Evolutionary conservation across 2,329 filamentous ascomycete species (phyloP).

Genomic region (Penicillium sp.): DNA sequence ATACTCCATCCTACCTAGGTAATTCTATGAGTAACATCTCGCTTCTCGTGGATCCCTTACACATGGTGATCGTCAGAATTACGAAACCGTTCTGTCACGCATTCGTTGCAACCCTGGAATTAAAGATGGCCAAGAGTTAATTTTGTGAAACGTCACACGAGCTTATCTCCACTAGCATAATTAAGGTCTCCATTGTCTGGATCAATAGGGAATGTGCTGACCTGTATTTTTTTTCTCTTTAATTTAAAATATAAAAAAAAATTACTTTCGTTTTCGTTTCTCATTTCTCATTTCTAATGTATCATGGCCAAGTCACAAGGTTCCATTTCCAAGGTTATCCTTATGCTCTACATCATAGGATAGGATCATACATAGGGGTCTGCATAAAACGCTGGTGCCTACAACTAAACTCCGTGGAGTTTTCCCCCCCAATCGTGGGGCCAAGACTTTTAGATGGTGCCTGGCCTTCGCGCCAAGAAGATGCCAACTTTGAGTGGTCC

Average conservation of each 20-base stretch:
- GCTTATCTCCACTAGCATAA: slow-evolving; percentile 42
- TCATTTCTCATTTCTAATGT: neutral
- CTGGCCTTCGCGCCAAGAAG: slow-evolving; percentile 16
- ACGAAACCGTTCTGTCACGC: slow-evolving; percentile 16
- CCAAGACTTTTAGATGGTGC: slow-evolving; percentile 9
- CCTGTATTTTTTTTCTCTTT: neutral
- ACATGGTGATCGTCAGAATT: neutral
- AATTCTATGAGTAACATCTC: neutral
- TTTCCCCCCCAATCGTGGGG: slow-evolving; percentile 1
- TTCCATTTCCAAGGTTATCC: neutral
- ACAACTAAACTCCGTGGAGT: neutral
- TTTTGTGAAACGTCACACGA: slow-evolving; percentile 40
- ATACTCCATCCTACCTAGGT: neutral
- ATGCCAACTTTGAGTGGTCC: slow-evolving; percentile 8
- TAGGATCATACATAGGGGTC: neutral
- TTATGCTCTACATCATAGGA: neutral
- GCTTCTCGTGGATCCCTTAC: too few relatives aligned
- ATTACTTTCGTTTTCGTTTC: neutral
- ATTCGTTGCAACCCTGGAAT: slow-evolving; percentile 32
- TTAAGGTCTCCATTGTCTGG: slow-evolving; percentile 28
- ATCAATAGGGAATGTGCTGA: slow-evolving; percentile 16
- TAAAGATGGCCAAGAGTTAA: slow-evolving; percentile 33
- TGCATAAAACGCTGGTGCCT: slow-evolving; percentile 16
- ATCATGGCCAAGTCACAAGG: slow-evolving; percentile 2
- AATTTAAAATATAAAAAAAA: neutral